Conservation (phyloP, 495 filamentous ascomycete genomes). For the Penicillium pulvis region DNA sequence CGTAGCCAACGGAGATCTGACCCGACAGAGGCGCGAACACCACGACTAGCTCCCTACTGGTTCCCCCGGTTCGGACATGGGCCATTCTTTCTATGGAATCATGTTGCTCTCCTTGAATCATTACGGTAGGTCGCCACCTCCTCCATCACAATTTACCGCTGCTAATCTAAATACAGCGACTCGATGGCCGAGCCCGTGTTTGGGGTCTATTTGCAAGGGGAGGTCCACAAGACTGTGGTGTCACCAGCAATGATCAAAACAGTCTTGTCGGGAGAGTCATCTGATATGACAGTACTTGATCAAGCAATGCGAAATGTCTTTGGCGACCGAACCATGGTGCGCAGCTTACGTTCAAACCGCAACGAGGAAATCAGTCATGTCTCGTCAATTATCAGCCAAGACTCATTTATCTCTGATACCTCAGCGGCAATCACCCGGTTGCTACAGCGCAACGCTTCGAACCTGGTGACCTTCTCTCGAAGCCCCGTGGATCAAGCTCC, state of each 20-base stretch:
- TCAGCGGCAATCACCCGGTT: conserved; percentile 33
- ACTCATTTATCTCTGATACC: conserved; percentile 44
- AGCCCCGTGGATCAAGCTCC: conserved; percentile 60
- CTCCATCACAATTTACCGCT: neutral
- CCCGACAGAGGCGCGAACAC: conserved; percentile 27
- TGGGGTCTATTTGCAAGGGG: conserved; percentile 51
- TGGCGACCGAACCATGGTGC: conserved; percentile 39
- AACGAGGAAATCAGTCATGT: conserved; percentile 38
- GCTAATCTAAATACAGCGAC: conserved; percentile 32
- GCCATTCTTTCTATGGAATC: conserved; percentile 46
- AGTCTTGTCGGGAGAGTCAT: conserved; percentile 41
- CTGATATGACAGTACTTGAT: conserved; percentile 37
- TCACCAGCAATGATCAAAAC: conserved; percentile 52
- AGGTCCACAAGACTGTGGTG: conserved; percentile 52
- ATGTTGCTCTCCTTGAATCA: conserved; percentile 42
- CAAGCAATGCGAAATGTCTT: conserved; percentile 53
- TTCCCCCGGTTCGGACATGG: conserved; percentile 59
- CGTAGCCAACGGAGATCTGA: conserved; percentile 25
- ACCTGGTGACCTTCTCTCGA: conserved; percentile 59
- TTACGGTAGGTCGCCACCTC: conserved; percentile 37
- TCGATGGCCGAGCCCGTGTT: conserved; percentile 51
- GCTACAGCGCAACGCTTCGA: conserved; percentile 45
- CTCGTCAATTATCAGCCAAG: conserved; percentile 42
- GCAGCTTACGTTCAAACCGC: conserved; percentile 34
- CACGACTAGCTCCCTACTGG: conserved; percentile 59